Evolutionary conservation across 192 early-diverging fungal species (phyloP).

Genomic region (Coemansia sp.): DNA sequence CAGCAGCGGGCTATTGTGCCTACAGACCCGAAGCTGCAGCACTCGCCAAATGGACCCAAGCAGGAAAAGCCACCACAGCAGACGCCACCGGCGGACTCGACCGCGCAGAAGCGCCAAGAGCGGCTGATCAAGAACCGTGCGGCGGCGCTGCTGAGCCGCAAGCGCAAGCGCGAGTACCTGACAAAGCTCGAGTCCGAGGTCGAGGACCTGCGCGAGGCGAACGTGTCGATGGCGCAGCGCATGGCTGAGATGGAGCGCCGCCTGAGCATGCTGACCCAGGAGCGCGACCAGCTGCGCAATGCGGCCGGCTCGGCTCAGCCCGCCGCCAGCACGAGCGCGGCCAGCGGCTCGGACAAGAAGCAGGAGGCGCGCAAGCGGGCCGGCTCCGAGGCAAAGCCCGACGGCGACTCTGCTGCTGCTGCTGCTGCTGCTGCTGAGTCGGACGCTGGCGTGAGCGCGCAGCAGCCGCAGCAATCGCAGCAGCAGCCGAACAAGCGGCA

Average conservation of each 20-base stretch:
- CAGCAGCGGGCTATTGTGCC: neutral
- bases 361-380: constrained; percentile 1
- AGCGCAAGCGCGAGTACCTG: constrained; percentile 87
- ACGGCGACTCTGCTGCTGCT: too few species aligned
- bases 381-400: neutral
- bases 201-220: constrained; percentile 56
- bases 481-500: constrained; percentile 11
- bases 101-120: constrained; percentile 73
- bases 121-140: constrained; percentile 92
- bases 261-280: constrained; percentile 44
- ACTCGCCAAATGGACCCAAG: constrained; percentile 9
- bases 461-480: too few species aligned
- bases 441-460: neutral
- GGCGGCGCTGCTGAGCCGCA: constrained; percentile 80
- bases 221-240: constrained; percentile 57
- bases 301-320: constrained; percentile 1
- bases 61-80: neutral
- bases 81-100: constrained; percentile 13
- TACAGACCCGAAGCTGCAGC: constrained; percentile 6
- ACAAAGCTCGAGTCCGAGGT: constrained; percentile 74
- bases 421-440: too few species aligned
- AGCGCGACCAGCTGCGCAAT: constrained; percentile 50
- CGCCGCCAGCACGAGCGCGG: constrained; percentile 11
- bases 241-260: constrained; percentile 57
- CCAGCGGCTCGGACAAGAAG: neutral